These are phyloP conservation scores for Neurospora crassa DNA, from an alignment of 2,329 filamentous ascomycete genomes.

Conservation along the genomic window DNA sequence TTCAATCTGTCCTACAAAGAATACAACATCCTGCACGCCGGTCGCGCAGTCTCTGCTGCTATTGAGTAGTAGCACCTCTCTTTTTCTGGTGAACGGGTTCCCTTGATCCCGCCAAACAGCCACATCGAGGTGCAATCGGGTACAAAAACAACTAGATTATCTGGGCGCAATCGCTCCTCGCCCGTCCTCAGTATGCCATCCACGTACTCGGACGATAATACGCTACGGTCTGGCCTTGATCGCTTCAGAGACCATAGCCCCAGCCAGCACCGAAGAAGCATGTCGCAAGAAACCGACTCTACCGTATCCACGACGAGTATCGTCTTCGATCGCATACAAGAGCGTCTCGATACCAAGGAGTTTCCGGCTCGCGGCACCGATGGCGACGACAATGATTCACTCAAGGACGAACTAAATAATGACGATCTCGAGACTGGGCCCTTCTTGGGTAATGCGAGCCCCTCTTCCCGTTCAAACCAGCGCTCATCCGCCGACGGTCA, in stretches of 20 bases:
- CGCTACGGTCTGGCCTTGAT: conserved; percentile 5
- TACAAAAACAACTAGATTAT: neutral
- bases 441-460: conserved; percentile 33
- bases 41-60: neutral
- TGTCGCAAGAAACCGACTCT: conserved; percentile 53
- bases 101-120: neutral
- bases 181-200: neutral
- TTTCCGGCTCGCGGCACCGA: conserved; percentile 23
- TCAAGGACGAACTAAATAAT: conserved; percentile 31
- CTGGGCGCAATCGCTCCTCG: neutral
- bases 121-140: neutral
- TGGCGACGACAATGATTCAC: conserved; percentile 35
- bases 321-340: conserved; percentile 67
- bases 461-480: conserved; percentile 18
- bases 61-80: neutral
- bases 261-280: conserved; percentile 19
- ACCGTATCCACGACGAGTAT: conserved; percentile 77
- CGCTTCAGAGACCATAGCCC: conserved; percentile 6
- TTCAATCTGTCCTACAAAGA: conserved; percentile 11
- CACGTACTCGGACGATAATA: conserved; percentile 13
- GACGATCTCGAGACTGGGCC: conserved; percentile 43
- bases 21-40: conserved; percentile 6
- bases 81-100: neutral
- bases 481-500: conserved; percentile 30
- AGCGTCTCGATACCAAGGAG: conserved; percentile 30